These are phyloP conservation scores for Termitomyces eurrhizus DNA, from an alignment of 768 basidiomycete genomes.

Conservation along the genomic window DNA sequence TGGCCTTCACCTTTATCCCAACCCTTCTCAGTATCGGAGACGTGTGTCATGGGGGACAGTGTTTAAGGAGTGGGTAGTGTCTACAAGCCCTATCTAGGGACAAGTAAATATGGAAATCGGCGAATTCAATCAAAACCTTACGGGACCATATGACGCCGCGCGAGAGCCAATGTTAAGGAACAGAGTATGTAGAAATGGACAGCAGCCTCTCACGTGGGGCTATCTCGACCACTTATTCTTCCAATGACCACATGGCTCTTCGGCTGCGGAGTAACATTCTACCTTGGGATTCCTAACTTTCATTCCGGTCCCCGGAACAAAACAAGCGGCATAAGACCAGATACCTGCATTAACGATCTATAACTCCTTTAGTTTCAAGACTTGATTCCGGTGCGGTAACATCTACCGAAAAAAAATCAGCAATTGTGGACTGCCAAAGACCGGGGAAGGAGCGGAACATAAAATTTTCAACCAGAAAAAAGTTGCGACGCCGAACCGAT, in stretches of 20 bases:
- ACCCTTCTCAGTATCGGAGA: conserved; percentile 18
- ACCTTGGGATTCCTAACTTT: background rate
- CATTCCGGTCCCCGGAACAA: background rate
- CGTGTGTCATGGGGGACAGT: conserved; percentile 15
- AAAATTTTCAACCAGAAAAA: background rate
- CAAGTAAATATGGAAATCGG: conserved; percentile 15
- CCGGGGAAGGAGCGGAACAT: background rate
- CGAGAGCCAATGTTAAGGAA: conserved; percentile 6
- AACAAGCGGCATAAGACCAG: background rate
- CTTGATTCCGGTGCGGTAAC: background rate
- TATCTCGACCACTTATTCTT: background rate
- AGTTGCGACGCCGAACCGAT: too few relatives aligned
- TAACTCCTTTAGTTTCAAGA: background rate
- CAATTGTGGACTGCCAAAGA: too few relatives aligned
- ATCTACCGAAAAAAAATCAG: background rate
- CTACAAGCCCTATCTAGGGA: conserved; percentile 1
- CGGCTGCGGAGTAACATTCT: conserved; percentile 5
- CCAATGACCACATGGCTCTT: conserved; percentile 10
- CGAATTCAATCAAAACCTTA: conserved; percentile 15
- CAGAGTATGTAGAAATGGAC: background rate
- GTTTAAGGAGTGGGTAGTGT: conserved; percentile 7
- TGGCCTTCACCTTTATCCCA: conserved; percentile 11
- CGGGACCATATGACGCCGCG: conserved; percentile 16
- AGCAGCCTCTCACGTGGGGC: background rate
- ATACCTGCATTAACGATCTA: background rate